A percentile compares a stretch with the other conserved stretches of the same genome.
These are phyloP conservation scores for Coniochaeta pulveracea DNA, from an alignment of 2,329 filamentous ascomycete genomes.

Conservation along the genomic window DNA sequence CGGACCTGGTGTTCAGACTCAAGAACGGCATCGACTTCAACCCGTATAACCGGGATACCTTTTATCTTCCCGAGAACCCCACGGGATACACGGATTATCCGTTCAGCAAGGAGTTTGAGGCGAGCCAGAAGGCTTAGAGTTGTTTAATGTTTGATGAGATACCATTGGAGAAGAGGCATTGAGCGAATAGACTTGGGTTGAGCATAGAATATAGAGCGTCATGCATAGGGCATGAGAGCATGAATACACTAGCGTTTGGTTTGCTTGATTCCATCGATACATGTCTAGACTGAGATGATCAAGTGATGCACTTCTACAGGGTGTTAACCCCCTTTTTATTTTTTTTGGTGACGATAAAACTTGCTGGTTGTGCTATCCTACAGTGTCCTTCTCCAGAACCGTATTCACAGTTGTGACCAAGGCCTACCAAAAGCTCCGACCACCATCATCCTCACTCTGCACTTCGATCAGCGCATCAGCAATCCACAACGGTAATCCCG, in stretches of 20 bases:
- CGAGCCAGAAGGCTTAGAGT: not conserved
- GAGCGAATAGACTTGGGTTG: not conserved
- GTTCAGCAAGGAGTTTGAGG: conserved; percentile 14
- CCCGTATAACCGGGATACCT: conserved; percentile 21
- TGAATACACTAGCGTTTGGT: not conserved
- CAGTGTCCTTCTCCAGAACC: too few relatives aligned
- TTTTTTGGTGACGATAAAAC: too few relatives aligned
- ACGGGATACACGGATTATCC: conserved; percentile 25
- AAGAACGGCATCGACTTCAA: conserved; percentile 20
- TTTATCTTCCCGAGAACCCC: conserved; percentile 21
- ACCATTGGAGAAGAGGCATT: not conserved
- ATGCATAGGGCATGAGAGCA: too few relatives aligned
- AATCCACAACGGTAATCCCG: too few relatives aligned
- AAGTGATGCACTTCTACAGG: too few relatives aligned
- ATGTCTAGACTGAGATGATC: not conserved
- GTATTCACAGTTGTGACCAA: too few relatives aligned
- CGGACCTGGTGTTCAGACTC: conserved; percentile 27
- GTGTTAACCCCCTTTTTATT: too few relatives aligned
- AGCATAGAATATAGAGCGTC: not conserved
- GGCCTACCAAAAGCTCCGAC: too few relatives aligned
- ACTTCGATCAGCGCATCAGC: too few relatives aligned
- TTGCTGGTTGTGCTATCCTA: too few relatives aligned
- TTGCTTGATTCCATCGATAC: not conserved
- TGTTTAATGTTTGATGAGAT: not conserved
- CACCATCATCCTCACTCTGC: too few relatives aligned